Base-by-base conservation (phyloP, 306 rosid genomes). In the Trifolium pratense region DNA sequence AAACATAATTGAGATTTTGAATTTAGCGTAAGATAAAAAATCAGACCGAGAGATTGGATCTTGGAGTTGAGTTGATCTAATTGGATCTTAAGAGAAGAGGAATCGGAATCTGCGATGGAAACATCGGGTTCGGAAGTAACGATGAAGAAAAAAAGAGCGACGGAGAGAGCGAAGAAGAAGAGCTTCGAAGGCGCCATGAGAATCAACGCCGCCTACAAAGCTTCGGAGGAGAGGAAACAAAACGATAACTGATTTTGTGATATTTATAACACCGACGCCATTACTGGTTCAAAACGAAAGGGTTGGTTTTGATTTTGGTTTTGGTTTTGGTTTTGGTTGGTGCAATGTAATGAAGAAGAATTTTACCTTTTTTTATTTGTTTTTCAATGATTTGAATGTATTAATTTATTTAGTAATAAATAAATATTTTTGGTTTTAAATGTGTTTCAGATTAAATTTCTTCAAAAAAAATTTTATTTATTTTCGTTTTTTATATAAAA, bases 131-230 rank as follows among this genome's bases (percentile, higher is more conserved):
- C 92, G 59, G 91, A 91, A 56, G 76, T 40, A 43, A 64, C 80
- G 52, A 49, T 57, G 10, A 76, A 20, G 80, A 77, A 70, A 70
- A 87, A 57, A 73, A 95, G 88, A 86, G 90, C 80, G n/a, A 88
- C 43, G 45, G 87, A 76, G 73, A 90, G 31, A 36, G 63, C 75
- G 2, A 89, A 78, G 52, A 87, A 17, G 81, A 82, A 72, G 3
- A 88, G 81, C 86, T 86, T 94, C 66, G 86, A 57, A 73, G 86
- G 84, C 89, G 97, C 91, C 99, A 95, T 94, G 68, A 64, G 57
- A 73, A 66, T 12, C 65, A 71, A 85, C 76, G 83, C 80, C 84
- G 88, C 87, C 89, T 78, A 78, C 82, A 60, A 80, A 84, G 81
- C 89, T 80, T 77, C 65, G 71, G 56, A 45, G 45, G 16, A 46